These are phyloP conservation scores for Mortierella sp. DNA, from an alignment of 371 early-diverging fungal genomes.

Conservation along the genomic window DNA sequence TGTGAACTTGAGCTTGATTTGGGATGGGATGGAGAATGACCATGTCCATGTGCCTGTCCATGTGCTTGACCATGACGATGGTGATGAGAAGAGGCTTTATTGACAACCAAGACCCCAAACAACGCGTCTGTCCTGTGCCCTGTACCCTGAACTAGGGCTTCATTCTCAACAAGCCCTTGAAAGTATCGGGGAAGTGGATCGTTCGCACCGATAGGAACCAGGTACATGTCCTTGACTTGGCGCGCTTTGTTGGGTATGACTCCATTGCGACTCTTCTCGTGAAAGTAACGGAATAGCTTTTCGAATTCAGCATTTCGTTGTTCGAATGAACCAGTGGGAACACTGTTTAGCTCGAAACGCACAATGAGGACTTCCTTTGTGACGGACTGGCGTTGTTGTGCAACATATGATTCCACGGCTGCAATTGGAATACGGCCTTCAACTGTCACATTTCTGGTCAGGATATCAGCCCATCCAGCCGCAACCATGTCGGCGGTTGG, in stretches of 20 bases:
- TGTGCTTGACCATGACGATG: constrained; percentile 24
- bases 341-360: constrained; percentile 59
- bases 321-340: constrained; percentile 10
- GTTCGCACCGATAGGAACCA: constrained; percentile 69
- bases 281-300: constrained; percentile 71
- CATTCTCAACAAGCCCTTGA: constrained; percentile 33
- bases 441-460: constrained; percentile 70
- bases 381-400: constrained; percentile 63
- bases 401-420: constrained; percentile 68
- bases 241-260: constrained; percentile 77
- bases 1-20: constrained; percentile 17
- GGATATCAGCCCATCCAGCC: constrained; percentile 69
- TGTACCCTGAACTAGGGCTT: constrained; percentile 32
- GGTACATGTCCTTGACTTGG: constrained; percentile 81
- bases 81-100: constrained; percentile 53
- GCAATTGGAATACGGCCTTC: constrained; percentile 76
- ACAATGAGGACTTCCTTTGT: constrained; percentile 74
- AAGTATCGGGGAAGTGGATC: constrained; percentile 69
- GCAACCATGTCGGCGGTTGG: constrained; percentile 44
- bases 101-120: constrained; percentile 67
- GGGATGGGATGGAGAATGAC: constrained; percentile 25
- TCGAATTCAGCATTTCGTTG: constrained; percentile 53
- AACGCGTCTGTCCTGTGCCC: constrained; percentile 57
- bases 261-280: constrained; percentile 70
- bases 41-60: constrained; percentile 22